Evolutionary conservation across 2,329 filamentous ascomycete genomes (phyloP).

Genomic region (Phoma sp.): DNA sequence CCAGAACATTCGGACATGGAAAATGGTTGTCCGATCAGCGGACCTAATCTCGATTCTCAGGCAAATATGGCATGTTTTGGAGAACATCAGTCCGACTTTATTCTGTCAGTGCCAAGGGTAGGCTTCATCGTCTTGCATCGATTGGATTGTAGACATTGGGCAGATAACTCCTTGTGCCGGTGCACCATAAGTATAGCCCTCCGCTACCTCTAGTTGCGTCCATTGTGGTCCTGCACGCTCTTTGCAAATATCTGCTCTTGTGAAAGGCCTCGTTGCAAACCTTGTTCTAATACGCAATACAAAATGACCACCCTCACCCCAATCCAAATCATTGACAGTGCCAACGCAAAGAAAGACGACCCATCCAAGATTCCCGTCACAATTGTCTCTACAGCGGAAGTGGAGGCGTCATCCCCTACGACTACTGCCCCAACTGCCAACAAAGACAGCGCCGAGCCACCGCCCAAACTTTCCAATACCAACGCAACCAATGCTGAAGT

Average conservation of each 20-base stretch:
- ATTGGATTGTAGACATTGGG: not conserved
- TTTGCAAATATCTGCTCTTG: not conserved
- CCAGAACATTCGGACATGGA: not conserved
- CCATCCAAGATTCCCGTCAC: not conserved
- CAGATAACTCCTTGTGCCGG: not conserved
- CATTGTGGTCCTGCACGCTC: not conserved
- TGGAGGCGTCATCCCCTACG: not conserved
- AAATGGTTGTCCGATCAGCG: not conserved
- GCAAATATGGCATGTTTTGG: not conserved
- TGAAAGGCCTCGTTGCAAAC: not conserved
- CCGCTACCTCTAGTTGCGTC: not conserved
- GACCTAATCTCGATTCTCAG: not conserved
- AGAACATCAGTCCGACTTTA: not conserved
- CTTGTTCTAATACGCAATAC: not conserved
- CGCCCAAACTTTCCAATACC: not conserved
- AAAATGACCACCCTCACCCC: not conserved
- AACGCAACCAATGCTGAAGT: not conserved
- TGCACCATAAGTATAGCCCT: not conserved
- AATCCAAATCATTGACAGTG: not conserved
- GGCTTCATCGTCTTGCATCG: not conserved
- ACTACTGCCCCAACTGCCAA: not conserved
- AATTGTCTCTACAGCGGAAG: not conserved
- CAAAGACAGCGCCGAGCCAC: not conserved
- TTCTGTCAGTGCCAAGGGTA: not conserved
- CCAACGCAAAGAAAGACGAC: not conserved